Percentiles rank a stretch among this genome's conserved stretches.
These are phyloP conservation scores for Leucocoprinus leucothites DNA, from an alignment of 768 basidiomycete species.

Conservation along the genomic window DNA sequence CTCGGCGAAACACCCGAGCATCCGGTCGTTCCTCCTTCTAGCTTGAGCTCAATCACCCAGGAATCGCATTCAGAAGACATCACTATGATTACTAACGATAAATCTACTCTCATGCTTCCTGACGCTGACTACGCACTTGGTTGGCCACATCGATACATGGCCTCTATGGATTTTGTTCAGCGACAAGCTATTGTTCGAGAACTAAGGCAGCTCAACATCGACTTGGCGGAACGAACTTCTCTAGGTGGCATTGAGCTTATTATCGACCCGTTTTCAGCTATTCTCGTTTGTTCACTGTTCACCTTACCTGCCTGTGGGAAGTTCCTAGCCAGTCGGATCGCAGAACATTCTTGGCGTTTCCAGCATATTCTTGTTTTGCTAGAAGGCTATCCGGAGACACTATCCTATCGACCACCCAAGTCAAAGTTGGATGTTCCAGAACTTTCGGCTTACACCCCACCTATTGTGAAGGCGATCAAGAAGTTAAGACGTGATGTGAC, in stretches of 20 bases:
- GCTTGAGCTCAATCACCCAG: constrained; percentile 12
- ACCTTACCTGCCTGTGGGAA: constrained; percentile 49
- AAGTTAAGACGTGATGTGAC: constrained; percentile 61
- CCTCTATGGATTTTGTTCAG: constrained; percentile 66
- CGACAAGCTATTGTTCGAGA: constrained; percentile 56
- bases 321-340: constrained; percentile 39
- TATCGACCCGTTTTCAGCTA: constrained; percentile 57
- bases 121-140: constrained; percentile 26
- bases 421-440: constrained; percentile 14
- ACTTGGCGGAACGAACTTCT: constrained; percentile 61
- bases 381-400: constrained; percentile 58
- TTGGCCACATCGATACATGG: constrained; percentile 59
- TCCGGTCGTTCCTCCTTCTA: constrained; percentile 7
- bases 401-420: constrained; percentile 27
- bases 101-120: constrained; percentile 44
- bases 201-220: constrained; percentile 43
- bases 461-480: constrained; percentile 66
- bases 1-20: constrained; percentile 18
- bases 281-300: constrained; percentile 47
- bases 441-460: constrained; percentile 57
- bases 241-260: constrained; percentile 65
- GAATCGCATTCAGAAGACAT: constrained; percentile 31
- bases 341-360: constrained; percentile 63
- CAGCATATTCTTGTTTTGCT: constrained; percentile 54
- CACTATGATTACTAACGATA: constrained; percentile 28